A percentile compares a stretch with the other conserved stretches of the same genome.
phyloP scores from a whole-genome alignment of 176 grass and related monocot species.

The Poa annua region DNA sequence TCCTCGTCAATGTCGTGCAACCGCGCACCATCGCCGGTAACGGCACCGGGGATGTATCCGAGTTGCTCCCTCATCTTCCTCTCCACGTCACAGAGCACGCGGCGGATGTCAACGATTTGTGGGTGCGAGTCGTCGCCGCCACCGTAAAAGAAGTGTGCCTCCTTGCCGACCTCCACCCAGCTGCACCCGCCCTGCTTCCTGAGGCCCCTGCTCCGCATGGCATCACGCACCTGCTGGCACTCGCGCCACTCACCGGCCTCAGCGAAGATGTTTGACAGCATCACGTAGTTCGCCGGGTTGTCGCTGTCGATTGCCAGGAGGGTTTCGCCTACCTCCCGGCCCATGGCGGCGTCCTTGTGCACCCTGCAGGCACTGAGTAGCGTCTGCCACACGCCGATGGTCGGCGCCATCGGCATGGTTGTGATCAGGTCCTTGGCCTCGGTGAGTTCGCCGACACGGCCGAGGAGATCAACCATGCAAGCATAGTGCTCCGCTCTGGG shows the following conservation, averaged over 20 bases:
- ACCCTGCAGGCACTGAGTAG: conserved; percentile 54
- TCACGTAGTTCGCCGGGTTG: no score
- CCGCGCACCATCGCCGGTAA: neutral
- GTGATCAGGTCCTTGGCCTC: conserved; percentile 52
- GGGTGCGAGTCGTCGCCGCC: conserved; percentile 38
- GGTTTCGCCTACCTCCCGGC: neutral
- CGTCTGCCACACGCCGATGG: conserved; percentile 49
- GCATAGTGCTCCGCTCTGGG: conserved; percentile 47
- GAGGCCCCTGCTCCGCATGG: neutral
- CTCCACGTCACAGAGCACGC: conserved; percentile 44
- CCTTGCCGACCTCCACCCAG: neutral
- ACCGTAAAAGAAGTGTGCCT: no score
- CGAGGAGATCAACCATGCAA: conserved; percentile 60
- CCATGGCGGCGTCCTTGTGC: conserved; percentile 43
- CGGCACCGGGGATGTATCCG: conserved; percentile 30
- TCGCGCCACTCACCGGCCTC: no score
- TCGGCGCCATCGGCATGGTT: conserved; percentile 47
- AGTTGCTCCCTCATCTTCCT: conserved; percentile 50
- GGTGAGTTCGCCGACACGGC: conserved; percentile 40
- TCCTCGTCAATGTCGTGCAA: conserved; percentile 64
- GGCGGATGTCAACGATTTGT: conserved; percentile 29
- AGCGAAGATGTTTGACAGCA: no score
- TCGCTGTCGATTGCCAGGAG: no score
- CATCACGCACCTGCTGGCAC: conserved; percentile 31
- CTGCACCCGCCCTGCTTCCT: conserved; percentile 51